Evolutionary conservation across 805 yeast genomes (phyloP), one percentile per base, ranked within the genome.

Genomic region (Starmera caribaea): DNA sequence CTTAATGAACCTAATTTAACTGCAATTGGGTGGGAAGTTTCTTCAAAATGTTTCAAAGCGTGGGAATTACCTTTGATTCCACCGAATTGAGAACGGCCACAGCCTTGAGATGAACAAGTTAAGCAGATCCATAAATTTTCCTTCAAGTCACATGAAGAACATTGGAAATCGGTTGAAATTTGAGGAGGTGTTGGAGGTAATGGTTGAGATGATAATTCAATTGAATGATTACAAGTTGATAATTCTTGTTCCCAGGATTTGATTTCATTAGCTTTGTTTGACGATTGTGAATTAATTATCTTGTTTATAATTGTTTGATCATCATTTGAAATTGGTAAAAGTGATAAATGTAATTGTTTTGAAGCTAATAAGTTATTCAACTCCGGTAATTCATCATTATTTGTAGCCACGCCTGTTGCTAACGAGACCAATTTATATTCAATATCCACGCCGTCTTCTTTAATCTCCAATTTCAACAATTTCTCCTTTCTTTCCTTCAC

Each of bases 61-160:
- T 92, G 98, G 0, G 95, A 79, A 54, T 90, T 77, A 6, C 99
- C 99, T n/a, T 88, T 81, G 11, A 83, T 76, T 17, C 94, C 90
- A 30, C 97, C 98, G 54, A 84, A 86, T 59, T 92, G 98, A 28
- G 79, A 79, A 47, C 99, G 68, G 6, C 99, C 99, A 63, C 99
- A 92, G 5, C 96, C 96, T 10, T 88, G 51, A n/a, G 73, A 63
- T 2, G 98, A 98, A 69, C 98, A 92, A 37, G 74, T 73, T 35
- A 92, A 62, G 64, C 99, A 92, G 14, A 92, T 67, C 99, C 99
- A 92, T 36, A 92, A 61, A 55, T 92, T 92, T 47, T 80, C 83
- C 27, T 62, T 59, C 46, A 92, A 65, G 2, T 72, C 83, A 62
- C 95, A 84, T 10, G 57, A 57, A 3, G 49, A 45, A 57, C 94